Evolutionary conservation across 495 filamentous ascomycete genomes (phyloP), one percentile per base, ranked within the genome.

Genomic region (Entonaema liquescens): DNA sequence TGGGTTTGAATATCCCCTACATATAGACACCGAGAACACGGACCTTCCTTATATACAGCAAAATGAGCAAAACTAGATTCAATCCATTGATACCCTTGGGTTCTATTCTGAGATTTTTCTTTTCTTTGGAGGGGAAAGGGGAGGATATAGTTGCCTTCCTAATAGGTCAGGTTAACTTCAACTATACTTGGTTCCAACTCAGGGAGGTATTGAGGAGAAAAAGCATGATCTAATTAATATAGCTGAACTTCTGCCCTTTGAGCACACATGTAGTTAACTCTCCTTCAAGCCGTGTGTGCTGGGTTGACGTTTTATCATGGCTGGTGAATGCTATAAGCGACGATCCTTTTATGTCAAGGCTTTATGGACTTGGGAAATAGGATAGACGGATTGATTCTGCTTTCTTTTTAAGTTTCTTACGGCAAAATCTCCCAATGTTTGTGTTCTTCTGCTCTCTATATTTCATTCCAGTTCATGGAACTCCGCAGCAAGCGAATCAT

Each of bases 1-100:
- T 15, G 54, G 29, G 5, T 36, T 66, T 21, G 54, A 50, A 21
- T 64, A 64, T 23, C 50, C 42, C 4, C 40, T 26, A 9, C 49
- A 40, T n/a, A 49, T 40, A 6, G 63, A 66, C 3, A 38, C 53
- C 25, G 55, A 15, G 26, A 47, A 47, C 23, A 9, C 42, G 42
- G 42, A 47, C 42, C 19, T 47, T 2, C 8, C 42, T 1, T 66
- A 52, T 15, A 66, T 59, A 8, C 54, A 33, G 21, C 53, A 59
- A 21, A 52, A 66, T 31, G 38, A 66, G 7, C 54, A 52, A 11
- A 57, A 31, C 53, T 58, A 23, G 71, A 17, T 2, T 8, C 49
- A 9, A 33, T 6, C 31, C 31, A 7, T 7, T 9, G 6, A 33
- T 6, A 7, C 11, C 11, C 31, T 9, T 33, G 31, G 31, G 31